These are phyloP conservation scores for Aspergillus sp. DNA, from an alignment of 2,329 filamentous ascomycete species.

Conservation along the genomic window DNA sequence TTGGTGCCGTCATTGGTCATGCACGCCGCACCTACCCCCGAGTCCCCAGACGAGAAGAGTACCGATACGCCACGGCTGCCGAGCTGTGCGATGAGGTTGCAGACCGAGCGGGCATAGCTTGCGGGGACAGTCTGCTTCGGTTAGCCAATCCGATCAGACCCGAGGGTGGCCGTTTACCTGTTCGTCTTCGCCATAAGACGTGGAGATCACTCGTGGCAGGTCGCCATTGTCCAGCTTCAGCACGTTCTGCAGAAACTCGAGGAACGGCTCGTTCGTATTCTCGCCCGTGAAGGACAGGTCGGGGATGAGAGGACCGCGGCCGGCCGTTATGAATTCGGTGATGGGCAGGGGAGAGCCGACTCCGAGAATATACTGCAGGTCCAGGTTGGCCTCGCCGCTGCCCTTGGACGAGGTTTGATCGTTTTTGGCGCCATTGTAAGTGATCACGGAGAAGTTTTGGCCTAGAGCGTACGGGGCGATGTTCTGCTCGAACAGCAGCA, in stretches of 20 bases:
- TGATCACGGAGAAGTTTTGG: conserved; percentile 36
- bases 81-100: conserved; percentile 40
- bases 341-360: conserved; percentile 36
- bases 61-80: conserved; percentile 42
- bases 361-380: conserved; percentile 41
- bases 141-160: too few relatives aligned
- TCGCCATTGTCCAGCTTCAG: conserved; percentile 20
- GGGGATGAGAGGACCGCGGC: conserved; percentile 38
- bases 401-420: conserved; percentile 27
- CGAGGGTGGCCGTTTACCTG: conserved; percentile 19
- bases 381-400: conserved; percentile 42
- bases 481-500: conserved; percentile 30
- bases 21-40: conserved; percentile 33
- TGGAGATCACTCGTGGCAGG: conserved; percentile 31
- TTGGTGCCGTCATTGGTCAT: conserved; percentile 26
- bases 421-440: conserved; percentile 34
- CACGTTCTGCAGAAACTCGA: conserved; percentile 26
- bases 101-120: conserved; percentile 30
- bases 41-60: conserved; percentile 42
- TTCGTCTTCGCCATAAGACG: conserved; percentile 34
- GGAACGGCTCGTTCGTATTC: conserved; percentile 41
- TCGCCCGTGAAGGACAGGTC: conserved; percentile 39
- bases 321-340: conserved; percentile 40
- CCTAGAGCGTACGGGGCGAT: conserved; percentile 33
- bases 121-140: conserved; percentile 22